phyloP scores from a whole-genome alignment of 345 rosid species.

The Salix dunnii region DNA sequence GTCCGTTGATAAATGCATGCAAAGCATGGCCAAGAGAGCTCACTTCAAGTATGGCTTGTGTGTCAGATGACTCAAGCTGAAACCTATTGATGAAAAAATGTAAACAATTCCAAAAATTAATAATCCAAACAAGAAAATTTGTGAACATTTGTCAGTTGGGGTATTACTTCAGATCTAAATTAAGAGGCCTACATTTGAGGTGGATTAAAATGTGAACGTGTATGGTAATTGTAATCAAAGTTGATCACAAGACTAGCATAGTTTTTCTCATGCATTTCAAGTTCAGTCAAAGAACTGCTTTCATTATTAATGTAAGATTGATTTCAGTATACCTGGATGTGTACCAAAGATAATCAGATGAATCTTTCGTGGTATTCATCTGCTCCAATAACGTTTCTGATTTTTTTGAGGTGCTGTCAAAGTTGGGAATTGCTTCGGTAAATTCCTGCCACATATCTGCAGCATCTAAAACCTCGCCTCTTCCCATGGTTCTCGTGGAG shows the following conservation, averaged over 20 bases:
- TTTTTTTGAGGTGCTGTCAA: slow-evolving; percentile 41
- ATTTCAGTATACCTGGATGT: slow-evolving; percentile 39
- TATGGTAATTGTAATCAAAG: too few species aligned
- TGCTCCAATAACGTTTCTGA: slow-evolving; percentile 61
- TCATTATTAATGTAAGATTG: neutral
- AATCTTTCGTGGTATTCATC: slow-evolving; percentile 60
- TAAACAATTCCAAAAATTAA: neutral
- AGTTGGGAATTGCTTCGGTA: slow-evolving; percentile 50
- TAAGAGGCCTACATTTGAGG: too few species aligned
- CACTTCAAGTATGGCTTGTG: slow-evolving; percentile 41
- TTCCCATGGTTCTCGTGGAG: slow-evolving; percentile 40
- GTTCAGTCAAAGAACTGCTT: neutral
- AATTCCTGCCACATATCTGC: slow-evolving; percentile 48
- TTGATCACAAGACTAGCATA: too few species aligned
- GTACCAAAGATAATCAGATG: slow-evolving; percentile 87
- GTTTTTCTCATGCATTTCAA: too few species aligned
- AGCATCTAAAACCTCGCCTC: slow-evolving; percentile 3
- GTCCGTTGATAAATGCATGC: slow-evolving; percentile 65
- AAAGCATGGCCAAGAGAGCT: slow-evolving; percentile 59
- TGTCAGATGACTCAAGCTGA: slow-evolving; percentile 26
- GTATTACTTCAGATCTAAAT: too few species aligned
- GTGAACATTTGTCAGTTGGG: too few species aligned
- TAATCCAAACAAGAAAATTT: too few species aligned
- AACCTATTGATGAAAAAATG: slow-evolving; percentile 32
- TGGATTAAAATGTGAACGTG: too few species aligned